These are phyloP conservation scores for Nannochloropsis granulata DNA, from an alignment of 108 stramenopile species.

Conservation along the genomic window DNA sequence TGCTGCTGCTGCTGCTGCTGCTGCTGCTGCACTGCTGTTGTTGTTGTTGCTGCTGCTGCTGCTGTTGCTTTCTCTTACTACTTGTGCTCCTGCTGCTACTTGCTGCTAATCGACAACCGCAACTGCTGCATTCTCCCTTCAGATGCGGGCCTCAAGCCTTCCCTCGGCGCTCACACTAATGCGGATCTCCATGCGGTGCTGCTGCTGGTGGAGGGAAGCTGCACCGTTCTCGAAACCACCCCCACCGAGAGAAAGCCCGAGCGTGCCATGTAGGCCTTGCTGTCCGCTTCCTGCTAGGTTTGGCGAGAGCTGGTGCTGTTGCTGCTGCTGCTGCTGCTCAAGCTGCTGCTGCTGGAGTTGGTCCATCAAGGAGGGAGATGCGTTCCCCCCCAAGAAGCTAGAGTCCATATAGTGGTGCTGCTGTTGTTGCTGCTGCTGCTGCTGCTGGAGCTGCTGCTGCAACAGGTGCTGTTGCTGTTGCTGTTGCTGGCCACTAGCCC, in stretches of 20 bases:
- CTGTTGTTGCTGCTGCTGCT: neutral
- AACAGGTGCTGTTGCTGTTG: neutral
- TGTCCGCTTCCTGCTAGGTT: neutral
- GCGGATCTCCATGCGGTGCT: neutral
- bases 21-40: neutral
- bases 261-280: neutral
- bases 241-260: no score
- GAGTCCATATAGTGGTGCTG: neutral
- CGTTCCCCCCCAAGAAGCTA: neutral
- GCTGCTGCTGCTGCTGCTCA: neutral
- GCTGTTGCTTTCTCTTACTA: neutral
- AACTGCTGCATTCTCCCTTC: neutral
- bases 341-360: neutral
- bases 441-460: neutral
- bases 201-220: neutral
- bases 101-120: neutral
- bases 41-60: neutral
- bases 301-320: neutral
- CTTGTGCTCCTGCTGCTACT: no score
- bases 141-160: no score
- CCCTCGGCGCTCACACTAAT: neutral
- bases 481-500: neutral
- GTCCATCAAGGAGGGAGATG: neutral
- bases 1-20: neutral
- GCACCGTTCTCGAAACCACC: no score